Conservation (phyloP, 75 land plant species). For the Picea sitchensis region DNA sequence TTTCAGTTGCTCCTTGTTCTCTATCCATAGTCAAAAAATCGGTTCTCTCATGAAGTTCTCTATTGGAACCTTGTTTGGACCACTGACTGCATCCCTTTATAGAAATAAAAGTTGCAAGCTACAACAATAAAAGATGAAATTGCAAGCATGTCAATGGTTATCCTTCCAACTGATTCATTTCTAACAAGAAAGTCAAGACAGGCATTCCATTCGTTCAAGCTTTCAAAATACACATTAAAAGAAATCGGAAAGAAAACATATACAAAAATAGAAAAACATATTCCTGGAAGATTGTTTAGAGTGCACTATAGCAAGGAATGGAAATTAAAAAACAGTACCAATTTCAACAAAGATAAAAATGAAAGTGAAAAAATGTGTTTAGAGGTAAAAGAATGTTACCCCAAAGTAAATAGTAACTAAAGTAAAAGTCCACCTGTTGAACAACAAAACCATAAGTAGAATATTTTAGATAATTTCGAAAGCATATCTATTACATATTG, state of each 20-base stretch:
- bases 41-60: constrained; percentile 15
- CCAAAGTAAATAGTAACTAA: constrained; percentile 82
- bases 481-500: not conserved
- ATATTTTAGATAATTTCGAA: not conserved
- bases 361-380: not conserved
- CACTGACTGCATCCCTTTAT: constrained; percentile 43
- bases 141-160: not conserved
- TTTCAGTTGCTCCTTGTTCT: constrained; percentile 28
- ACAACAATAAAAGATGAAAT: constrained; percentile 15
- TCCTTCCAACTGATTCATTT: not conserved
- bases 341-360: not conserved
- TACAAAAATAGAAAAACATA: not conserved
- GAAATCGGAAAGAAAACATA: too few species aligned
- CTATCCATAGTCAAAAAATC: constrained; percentile 12
- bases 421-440: constrained; percentile 88
- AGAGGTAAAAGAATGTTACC: constrained; percentile 37
- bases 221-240: too few species aligned
- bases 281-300: not conserved
- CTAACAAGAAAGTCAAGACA: not conserved
- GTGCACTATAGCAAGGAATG: not conserved
- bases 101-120: constrained; percentile 53
- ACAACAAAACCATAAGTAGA: not conserved
- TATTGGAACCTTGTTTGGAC: constrained; percentile 9
- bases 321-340: not conserved
- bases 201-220: not conserved